A percentile compares a stretch with the other conserved stretches of the same genome.
phyloP scores from a whole-genome alignment of 805 yeast genomes.

The Candida methanosorbosa region DNA sequence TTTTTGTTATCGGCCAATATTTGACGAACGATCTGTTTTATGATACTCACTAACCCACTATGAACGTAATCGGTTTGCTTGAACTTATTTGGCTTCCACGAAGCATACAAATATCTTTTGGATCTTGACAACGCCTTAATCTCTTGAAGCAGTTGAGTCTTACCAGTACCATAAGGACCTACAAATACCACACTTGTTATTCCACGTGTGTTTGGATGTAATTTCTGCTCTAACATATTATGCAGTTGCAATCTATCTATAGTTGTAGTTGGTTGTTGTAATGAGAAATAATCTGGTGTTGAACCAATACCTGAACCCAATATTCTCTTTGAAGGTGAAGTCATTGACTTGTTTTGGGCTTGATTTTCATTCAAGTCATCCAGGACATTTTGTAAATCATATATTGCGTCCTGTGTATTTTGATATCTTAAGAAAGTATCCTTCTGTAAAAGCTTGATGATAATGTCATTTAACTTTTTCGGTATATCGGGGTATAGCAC shows the following conservation, averaged over 20 bases:
- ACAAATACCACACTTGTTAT: constrained; percentile 19
- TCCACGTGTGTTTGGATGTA: constrained; percentile 11
- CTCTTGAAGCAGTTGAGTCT: constrained; percentile 32
- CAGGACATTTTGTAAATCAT: constrained; percentile 25
- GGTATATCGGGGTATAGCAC: constrained; percentile 22
- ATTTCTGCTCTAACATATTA: constrained; percentile 12
- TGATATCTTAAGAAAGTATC: constrained; percentile 30
- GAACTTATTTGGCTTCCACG: constrained; percentile 22
- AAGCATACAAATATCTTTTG: constrained; percentile 21
- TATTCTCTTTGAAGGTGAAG: constrained; percentile 4
- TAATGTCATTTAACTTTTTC: constrained; percentile 25
- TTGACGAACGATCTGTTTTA: constrained; percentile 29
- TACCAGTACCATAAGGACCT: constrained; percentile 40
- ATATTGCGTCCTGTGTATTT: constrained; percentile 24
- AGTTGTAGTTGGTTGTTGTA: constrained; percentile 16
- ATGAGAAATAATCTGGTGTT: constrained; percentile 6
- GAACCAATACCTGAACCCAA: constrained; percentile 3
- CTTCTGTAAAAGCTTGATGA: constrained; percentile 35
- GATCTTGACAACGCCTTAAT: constrained; percentile 26
- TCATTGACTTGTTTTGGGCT: not conserved
- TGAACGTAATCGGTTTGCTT: constrained; percentile 13
- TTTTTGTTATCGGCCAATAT: constrained; percentile 29
- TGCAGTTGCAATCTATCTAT: constrained; percentile 22
- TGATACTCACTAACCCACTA: constrained; percentile 6
- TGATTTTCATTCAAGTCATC: constrained; percentile 10